Conservation (phyloP, 176 grass and related monocot species). For the Eragrostis nindensis region DNA sequence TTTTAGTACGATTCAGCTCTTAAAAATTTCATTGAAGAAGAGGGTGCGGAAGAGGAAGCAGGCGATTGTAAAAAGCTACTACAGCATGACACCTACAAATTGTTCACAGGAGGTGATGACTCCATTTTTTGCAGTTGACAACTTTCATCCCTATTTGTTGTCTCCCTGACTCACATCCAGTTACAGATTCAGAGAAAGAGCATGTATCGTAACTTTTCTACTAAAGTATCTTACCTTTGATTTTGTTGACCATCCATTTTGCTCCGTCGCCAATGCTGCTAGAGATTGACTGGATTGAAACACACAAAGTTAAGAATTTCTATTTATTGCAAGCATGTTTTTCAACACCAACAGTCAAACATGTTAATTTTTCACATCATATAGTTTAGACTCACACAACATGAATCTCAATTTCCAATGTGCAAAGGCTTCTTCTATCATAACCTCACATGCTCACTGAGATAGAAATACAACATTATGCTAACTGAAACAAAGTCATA, state of each 20-base stretch:
- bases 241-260: conserved; percentile 99
- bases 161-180: background rate
- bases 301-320: conserved; percentile 12
- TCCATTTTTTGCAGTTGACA: background rate
- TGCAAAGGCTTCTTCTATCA: background rate
- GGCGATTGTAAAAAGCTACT: background rate
- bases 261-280: conserved; percentile 91
- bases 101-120: too few species aligned
- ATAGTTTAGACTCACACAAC: background rate
- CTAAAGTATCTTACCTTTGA: conserved; percentile 61
- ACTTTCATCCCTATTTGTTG: background rate
- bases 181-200: background rate
- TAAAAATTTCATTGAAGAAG: background rate
- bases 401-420: background rate
- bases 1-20: background rate
- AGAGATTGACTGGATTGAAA: conserved; percentile 65
- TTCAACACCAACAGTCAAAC: background rate
- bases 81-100: background rate
- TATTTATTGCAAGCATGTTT: background rate
- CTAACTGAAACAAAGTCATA: too few species aligned
- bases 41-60: background rate
- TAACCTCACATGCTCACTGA: background rate
- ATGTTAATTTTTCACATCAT: background rate
- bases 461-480: too few species aligned
- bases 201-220: background rate